Percentiles rank a stretch among this genome's conserved stretches.
Conservation (phyloP, 352 stramenopile genomes). For the Paralagenidium karlingii region DNA sequence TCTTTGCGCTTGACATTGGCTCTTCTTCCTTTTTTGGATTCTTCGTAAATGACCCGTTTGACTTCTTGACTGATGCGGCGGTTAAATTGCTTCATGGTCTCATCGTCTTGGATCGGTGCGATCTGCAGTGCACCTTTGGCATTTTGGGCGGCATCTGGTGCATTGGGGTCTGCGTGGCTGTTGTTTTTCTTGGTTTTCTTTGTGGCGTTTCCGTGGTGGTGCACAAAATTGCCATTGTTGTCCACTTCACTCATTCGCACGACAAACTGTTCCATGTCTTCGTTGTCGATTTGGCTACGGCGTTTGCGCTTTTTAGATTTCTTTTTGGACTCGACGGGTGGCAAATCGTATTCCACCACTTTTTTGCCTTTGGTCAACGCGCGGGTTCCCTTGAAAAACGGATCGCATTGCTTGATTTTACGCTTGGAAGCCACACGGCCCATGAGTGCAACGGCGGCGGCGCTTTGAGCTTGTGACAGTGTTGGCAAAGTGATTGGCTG, state of each 20-base stretch:
- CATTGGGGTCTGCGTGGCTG: background rate
- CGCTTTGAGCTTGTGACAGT: too few species aligned
- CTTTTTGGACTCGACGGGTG: constrained; percentile 52
- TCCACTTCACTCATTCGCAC: constrained; percentile 31
- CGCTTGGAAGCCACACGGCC: constrained; percentile 57
- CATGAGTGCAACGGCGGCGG: too few species aligned
- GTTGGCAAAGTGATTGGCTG: too few species aligned
- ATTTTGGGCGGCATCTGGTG: background rate
- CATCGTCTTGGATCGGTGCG: constrained; percentile 36
- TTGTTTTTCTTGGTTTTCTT: constrained; percentile 8
- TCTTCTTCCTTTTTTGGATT: constrained; percentile 59
- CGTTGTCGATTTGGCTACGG: constrained; percentile 44
- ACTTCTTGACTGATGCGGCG: constrained; percentile 76
- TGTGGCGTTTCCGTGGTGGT: constrained; percentile 4
- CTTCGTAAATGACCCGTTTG: constrained; percentile 75
- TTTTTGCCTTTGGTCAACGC: constrained; percentile 43
- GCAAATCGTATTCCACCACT: constrained; percentile 45
- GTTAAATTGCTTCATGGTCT: constrained; percentile 78
- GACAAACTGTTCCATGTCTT: constrained; percentile 52
- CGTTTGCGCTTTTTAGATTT: constrained; percentile 61
- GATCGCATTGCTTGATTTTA: constrained; percentile 80
- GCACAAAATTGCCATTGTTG: constrained; percentile 5
- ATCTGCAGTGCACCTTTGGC: constrained; percentile 44
- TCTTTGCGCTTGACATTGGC: constrained; percentile 67
- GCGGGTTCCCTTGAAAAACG: constrained; percentile 76